Evolutionary conservation across 1,284 basidiomycete species (phyloP), one percentile per base, ranked within the genome.

Genomic region (Irpex lacteus): DNA sequence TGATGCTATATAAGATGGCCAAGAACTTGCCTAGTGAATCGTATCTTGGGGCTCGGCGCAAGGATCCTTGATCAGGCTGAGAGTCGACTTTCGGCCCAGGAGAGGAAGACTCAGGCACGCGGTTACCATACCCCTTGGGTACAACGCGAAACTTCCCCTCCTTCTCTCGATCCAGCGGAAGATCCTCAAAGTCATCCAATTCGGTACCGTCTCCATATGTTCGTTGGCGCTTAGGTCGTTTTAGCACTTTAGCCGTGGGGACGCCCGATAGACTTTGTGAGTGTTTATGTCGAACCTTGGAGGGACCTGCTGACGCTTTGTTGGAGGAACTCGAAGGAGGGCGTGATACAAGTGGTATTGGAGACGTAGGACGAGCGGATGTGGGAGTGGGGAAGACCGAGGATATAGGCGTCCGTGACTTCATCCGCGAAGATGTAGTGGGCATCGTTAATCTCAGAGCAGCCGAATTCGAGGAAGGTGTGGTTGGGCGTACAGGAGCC

Each of bases 121-220:
- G 86, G 70, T 84, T 89, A 36, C 84, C 81, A 71, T 82, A 77
- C 57, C 82, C 84, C 74, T 87, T 92, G 37, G 91, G 89, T 67
- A 87, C 84, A 21, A 91, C 85, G 64, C 86, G 83, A 73, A 82
- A 93, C 61, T 79, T 82, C 49, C 85, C 82, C 74, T 95, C 93
- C 71, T 89, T 89, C 66, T 95, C 92, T 62, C 90, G 82, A 73
- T 96, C 91, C 15, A 92, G 92, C 5, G 90, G 90, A 52, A 98
- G 82, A 76, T 98, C 96, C 44, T 97, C 96, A 67, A 98, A 88
- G 1, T 76, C 88, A 71, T 98, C 96, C 57, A 98, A 81, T 77
- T 98, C 96, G 6, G 93, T 95, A 5, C 96, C 96, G 74, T 98
- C 95, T 2, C 96, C 95, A 74, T 92, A 98, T 15, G 85, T 82